Conservation (phyloP, 108 stramenopile species). For the Discostella stelligeroides region DNA sequence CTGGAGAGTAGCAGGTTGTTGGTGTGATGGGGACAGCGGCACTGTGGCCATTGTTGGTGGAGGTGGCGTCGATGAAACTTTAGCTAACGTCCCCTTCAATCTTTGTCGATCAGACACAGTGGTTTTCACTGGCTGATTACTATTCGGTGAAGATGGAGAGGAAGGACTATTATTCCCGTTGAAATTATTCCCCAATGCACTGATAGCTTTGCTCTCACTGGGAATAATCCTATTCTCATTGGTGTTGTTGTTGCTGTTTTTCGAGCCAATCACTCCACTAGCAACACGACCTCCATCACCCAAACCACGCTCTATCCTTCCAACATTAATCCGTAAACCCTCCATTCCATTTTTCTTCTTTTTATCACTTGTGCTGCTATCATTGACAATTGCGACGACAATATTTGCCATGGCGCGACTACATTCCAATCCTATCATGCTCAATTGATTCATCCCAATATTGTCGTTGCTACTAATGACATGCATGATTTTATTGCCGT, state of each 20-base stretch:
- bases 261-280: background rate
- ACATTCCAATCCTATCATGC: slow-evolving; percentile 21
- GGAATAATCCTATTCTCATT: too few relatives aligned
- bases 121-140: background rate
- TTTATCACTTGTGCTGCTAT: background rate
- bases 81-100: too few relatives aligned
- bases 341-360: background rate
- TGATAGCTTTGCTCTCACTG: too few relatives aligned
- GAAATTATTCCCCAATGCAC: too few relatives aligned
- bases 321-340: slow-evolving; percentile 1
- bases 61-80: background rate
- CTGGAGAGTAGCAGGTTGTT: too few relatives aligned
- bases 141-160: background rate
- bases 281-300: background rate
- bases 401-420: slow-evolving; percentile 29
- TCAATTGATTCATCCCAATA: slow-evolving; percentile 11
- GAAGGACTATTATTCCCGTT: too few relatives aligned
- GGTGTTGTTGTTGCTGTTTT: background rate
- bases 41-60: background rate
- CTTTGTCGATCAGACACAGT: background rate
- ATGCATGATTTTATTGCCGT: too few relatives aligned
- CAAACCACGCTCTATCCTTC: background rate
- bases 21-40: background rate
- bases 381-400: background rate
- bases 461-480: too few relatives aligned